Base-by-base conservation (phyloP, 345 rosid genomes). In the Raphanus sativus region DNA sequence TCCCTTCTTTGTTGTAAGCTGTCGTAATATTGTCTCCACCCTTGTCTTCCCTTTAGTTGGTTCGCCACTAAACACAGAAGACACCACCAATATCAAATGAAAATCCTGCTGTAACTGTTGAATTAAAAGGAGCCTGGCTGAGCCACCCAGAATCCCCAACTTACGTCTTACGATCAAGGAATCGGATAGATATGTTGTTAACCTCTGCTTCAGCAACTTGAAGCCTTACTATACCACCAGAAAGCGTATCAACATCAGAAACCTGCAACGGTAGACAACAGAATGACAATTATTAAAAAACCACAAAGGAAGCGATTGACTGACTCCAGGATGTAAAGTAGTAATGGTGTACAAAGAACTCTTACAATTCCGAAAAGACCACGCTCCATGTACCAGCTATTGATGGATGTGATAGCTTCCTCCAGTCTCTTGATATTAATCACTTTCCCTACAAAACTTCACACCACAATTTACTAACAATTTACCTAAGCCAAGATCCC, bases 171-270 rank as follows among this genome's bases (percentile, higher is more conserved):
- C 98, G 83, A 79, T 94, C 94, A 50, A 94, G 92, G 78, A 91
- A 94, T 40, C 91, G 86, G 54, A 91, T 86, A 59, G 97, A 91
- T 38, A 94, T 90, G 85, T 90, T 85, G 70, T 89, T 93, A 74
- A 91, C 96, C 87, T 93, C 96, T 24, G 98, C 97, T 85, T 96
- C 99, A 50, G 94, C 91, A 83, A 93, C 86, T 84, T 91, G 93
- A 77, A 96, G 83, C 84, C 92, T 86, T 75, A 96, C 71, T 73
- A 89, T 88, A 65, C 98, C 98, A 45, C 98, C 99, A 71, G 99
- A 93, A 80, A 93, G 93, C 36, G 93, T 87, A 83, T 94, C 97
- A 78, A 89, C 84, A 56, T 86, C 93, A 38, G 96, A 91, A 77
- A 93, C 97, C 99, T 95, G 77, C 15, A 62, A 24, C 1, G 40